Evolutionary conservation across 768 basidiomycete genomes (phyloP), one percentile per base, ranked within the genome.

Genomic region (Xerocomellus dryophilus): DNA sequence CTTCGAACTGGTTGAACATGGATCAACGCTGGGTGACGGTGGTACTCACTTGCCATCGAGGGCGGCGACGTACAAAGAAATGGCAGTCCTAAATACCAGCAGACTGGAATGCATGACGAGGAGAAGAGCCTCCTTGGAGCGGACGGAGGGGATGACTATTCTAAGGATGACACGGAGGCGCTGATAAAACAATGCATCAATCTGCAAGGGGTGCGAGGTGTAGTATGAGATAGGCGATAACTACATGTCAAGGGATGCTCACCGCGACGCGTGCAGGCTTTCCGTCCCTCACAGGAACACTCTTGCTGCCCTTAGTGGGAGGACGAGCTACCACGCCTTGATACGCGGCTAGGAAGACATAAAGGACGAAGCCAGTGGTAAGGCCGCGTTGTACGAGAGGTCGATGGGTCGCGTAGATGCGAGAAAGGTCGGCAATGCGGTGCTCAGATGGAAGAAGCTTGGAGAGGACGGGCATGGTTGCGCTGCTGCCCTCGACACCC

Each of bases 21-120:
- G 8, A 43, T 27, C 36, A 8, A 39, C 15, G 46, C 29, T 38
- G 50, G 39, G 29, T 29, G 31, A 36, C 8, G 9, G 36, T 18
- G 46, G 50, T 15, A 76, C 84, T 60, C 62, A 91, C 89, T 83
- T 87, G 70, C 96, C 96, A 66, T 98, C 96, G 44, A 98, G 78
- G 20, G 89, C 83, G 7, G 96, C 96, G 44, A 99, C 93, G 65
- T 97, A 98, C 17, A 99, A 75, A 15, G 92, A 95, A 43, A 98
- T 86, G 2, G 90, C 86, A 4, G 96, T 98, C 61, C 96, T 76
- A 59, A 91, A 88, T 14, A 98, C 78, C 50, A 99, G 81, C 53
- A 99, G 78, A 64, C 85, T 84, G 14, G 93, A 91, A 71, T 98
- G 95, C 79, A 92, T 88, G 42, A 85, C 73, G 15, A 99, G 79